These are phyloP conservation scores for Hypholoma sublateritium DNA, from an alignment of 768 basidiomycete species.

Conservation along the genomic window DNA sequence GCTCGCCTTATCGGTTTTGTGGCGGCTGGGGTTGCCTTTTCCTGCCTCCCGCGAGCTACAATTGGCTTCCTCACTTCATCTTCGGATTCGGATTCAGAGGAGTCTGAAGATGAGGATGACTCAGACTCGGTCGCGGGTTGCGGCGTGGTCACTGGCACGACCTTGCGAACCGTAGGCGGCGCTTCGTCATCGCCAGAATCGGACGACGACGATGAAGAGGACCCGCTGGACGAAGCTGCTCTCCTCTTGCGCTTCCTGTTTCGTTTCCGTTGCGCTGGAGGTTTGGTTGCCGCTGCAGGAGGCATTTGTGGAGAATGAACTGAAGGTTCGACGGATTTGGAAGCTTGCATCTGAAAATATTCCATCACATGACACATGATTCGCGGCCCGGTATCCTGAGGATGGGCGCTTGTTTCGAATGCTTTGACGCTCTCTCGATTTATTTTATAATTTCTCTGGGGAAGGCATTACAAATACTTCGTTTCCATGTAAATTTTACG, in stretches of 20 bases:
- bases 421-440: too few relatives aligned
- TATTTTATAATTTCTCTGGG: too few relatives aligned
- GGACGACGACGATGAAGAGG: constrained; percentile 43
- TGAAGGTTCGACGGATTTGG: not conserved
- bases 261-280: constrained; percentile 41
- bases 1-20: constrained; percentile 23
- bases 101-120: constrained; percentile 28
- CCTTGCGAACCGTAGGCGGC: constrained; percentile 10
- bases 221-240: constrained; percentile 40
- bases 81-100: constrained; percentile 21
- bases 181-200: constrained; percentile 27
- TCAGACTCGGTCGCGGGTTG: constrained; percentile 32
- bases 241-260: constrained; percentile 57
- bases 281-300: constrained; percentile 30
- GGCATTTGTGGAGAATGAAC: constrained; percentile 13
- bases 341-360: not conserved
- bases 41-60: constrained; percentile 9
- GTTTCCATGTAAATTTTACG: too few relatives aligned
- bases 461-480: too few relatives aligned
- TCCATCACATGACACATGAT: not conserved
- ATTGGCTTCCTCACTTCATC: constrained; percentile 11
- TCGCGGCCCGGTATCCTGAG: not conserved
- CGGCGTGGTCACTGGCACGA: constrained; percentile 12
- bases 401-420: not conserved
- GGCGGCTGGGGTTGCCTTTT: constrained; percentile 4